A percentile compares a stretch with the other conserved stretches of the same genome.
Conservation (phyloP, 2,329 filamentous ascomycete species). For the Chaetothyriales sp. region DNA sequence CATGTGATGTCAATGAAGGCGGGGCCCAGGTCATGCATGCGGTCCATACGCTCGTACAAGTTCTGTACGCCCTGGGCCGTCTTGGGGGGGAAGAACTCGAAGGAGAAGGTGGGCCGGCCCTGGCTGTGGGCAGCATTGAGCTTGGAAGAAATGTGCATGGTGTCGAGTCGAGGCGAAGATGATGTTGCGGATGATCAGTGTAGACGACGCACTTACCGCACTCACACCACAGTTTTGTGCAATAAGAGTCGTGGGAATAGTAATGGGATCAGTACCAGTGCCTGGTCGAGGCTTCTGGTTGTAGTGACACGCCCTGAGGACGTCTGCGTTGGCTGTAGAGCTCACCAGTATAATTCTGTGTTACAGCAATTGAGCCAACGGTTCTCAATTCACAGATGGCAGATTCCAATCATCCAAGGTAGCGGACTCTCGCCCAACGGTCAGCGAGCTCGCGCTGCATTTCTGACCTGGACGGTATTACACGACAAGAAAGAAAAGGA, state of each 20-base stretch:
- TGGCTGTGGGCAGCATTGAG: slow-evolving; percentile 65
- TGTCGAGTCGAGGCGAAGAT: slow-evolving; percentile 21
- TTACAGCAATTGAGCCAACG: not conserved
- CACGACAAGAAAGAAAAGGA: not conserved
- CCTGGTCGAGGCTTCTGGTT: not conserved
- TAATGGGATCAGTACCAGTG: not conserved
- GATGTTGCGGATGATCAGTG: not conserved
- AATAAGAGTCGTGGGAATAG: not conserved
- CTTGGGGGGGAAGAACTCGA: slow-evolving; percentile 98
- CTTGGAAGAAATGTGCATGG: slow-evolving; percentile 93
- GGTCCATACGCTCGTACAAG: slow-evolving; percentile 97
- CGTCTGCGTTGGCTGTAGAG: slow-evolving; percentile 1
- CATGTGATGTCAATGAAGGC: slow-evolving; percentile 97
- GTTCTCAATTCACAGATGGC: not conserved
- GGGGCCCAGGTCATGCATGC: slow-evolving; percentile 87
- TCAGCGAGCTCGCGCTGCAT: slow-evolving; percentile 41
- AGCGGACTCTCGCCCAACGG: slow-evolving; percentile 32
- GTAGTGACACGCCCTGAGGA: not conserved
- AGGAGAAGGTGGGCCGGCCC: slow-evolving; percentile 81
- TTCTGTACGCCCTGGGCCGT: slow-evolving; percentile 84
- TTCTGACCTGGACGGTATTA: not conserved
- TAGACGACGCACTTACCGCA: not conserved
- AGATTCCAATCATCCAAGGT: slow-evolving; percentile 25
- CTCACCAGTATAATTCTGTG: not conserved
- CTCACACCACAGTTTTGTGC: not conserved